Conservation (phyloP, 2,329 filamentous ascomycete species). For the Coniella vitis region DNA sequence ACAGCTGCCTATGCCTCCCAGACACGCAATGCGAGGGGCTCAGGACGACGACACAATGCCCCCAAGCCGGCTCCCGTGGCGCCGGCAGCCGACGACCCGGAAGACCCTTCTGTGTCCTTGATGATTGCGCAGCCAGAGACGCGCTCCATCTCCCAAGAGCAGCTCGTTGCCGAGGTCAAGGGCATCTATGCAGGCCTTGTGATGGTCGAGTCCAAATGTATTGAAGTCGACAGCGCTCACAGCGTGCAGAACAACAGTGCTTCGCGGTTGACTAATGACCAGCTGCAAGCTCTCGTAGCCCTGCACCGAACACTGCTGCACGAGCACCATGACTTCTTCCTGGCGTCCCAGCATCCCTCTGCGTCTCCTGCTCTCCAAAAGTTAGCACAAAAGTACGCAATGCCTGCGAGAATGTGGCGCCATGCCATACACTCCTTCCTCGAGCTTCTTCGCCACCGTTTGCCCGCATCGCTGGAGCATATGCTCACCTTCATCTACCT, state of each 20-base stretch:
- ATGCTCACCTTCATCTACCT: conserved; percentile 90
- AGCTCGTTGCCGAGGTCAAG: conserved; percentile 75
- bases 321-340: conserved; percentile 80
- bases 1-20: background rate
- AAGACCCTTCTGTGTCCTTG: conserved; percentile 15
- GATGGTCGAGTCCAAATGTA: conserved; percentile 83
- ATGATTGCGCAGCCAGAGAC: conserved; percentile 50
- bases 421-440: conserved; percentile 85
- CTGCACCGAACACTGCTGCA: conserved; percentile 74
- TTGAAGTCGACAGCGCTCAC: conserved; percentile 67
- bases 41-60: background rate
- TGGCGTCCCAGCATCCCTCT: conserved; percentile 80
- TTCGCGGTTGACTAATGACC: conserved; percentile 50
- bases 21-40: background rate
- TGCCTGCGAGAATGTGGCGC: conserved; percentile 92
- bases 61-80: background rate
- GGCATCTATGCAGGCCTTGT: conserved; percentile 77
- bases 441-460: conserved; percentile 64
- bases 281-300: conserved; percentile 80
- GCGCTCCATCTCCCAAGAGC: conserved; percentile 65
- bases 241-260: conserved; percentile 37
- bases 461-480: conserved; percentile 74
- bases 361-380: conserved; percentile 60
- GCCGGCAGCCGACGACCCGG: conserved; percentile 4
- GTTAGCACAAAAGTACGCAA: conserved; percentile 74